phyloP scores from a whole-genome alignment of 352 stramenopile genomes.

The Blastocystis sp. region DNA sequence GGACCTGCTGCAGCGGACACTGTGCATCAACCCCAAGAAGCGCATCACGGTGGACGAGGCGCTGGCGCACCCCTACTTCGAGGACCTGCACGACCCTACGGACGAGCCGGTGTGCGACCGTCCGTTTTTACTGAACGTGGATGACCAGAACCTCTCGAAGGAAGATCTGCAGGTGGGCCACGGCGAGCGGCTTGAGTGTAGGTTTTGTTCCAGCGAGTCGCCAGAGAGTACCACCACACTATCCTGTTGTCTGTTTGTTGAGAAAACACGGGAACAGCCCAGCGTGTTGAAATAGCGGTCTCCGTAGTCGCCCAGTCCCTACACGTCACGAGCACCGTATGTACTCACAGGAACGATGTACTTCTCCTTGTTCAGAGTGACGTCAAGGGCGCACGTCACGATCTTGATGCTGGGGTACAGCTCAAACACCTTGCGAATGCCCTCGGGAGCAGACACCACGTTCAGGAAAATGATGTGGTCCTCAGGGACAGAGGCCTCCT shows the following conservation, averaged over 20 bases:
- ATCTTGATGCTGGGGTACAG: conserved; percentile 70
- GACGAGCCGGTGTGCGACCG: conserved; percentile 80
- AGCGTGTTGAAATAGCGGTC: conserved; percentile 64
- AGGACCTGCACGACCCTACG: conserved; percentile 86
- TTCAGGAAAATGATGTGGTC: conserved; percentile 73
- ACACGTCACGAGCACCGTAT: not conserved
- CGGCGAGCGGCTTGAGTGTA: not conserved
- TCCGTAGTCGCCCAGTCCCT: conserved; percentile 57
- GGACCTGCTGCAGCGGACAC: conserved; percentile 85
- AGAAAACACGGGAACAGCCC: not conserved
- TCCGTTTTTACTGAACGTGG: conserved; percentile 65
- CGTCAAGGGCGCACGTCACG: conserved; percentile 72
- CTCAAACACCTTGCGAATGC: conserved; percentile 61
- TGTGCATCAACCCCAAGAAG: conserved; percentile 86
- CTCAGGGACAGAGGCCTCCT: conserved; percentile 50
- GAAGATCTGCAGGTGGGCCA: conserved; percentile 36
- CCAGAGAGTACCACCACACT: not conserved
- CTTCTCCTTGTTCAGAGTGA: conserved; percentile 72
- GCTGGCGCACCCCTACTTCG: conserved; percentile 84
- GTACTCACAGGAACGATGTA: conserved; percentile 72
- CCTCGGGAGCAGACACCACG: conserved; percentile 72
- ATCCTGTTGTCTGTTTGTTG: not conserved
- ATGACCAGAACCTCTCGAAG: conserved; percentile 48
- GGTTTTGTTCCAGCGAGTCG: conserved; percentile 25
- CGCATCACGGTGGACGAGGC: conserved; percentile 87